Evolutionary conservation across 2,329 filamentous ascomycete genomes (phyloP).

Genomic region (Mollisia scopiformis): DNA sequence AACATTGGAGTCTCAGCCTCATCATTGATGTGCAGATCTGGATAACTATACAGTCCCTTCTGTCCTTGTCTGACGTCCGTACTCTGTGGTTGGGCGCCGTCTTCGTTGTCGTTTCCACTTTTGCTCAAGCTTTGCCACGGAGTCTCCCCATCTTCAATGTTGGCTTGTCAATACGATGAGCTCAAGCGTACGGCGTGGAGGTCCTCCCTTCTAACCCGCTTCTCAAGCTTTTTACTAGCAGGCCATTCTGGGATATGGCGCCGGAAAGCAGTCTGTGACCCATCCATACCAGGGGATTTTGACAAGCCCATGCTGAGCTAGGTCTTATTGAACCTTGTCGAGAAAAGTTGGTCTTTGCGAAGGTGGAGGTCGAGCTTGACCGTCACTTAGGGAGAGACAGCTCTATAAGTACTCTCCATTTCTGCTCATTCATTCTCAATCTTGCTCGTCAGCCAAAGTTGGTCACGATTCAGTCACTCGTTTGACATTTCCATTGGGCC

Average conservation of each 20-base stretch:
- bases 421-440: constrained; percentile 22
- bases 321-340: neutral
- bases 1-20: neutral
- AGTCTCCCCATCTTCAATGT: too few relatives aligned
- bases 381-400: neutral
- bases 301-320: neutral
- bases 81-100: neutral
- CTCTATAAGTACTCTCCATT: constrained; percentile 14
- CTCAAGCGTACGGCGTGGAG: neutral
- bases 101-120: too few relatives aligned
- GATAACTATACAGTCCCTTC: neutral
- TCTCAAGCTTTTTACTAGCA: neutral
- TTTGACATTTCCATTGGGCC: neutral
- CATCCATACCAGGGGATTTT: neutral
- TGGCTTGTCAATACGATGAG: neutral
- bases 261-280: neutral
- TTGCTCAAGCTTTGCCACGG: too few relatives aligned
- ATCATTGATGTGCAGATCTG: neutral
- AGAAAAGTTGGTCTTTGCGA: neutral
- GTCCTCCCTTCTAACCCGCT: neutral
- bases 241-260: neutral
- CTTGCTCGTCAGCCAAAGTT: constrained; percentile 14
- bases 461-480: neutral
- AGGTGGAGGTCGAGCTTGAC: neutral
- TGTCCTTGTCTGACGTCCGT: neutral